Percentiles rank a stretch among this genome's conserved stretches.
Conservation (phyloP, 257 asterid genomes). For the Solanum tarapatanum region DNA sequence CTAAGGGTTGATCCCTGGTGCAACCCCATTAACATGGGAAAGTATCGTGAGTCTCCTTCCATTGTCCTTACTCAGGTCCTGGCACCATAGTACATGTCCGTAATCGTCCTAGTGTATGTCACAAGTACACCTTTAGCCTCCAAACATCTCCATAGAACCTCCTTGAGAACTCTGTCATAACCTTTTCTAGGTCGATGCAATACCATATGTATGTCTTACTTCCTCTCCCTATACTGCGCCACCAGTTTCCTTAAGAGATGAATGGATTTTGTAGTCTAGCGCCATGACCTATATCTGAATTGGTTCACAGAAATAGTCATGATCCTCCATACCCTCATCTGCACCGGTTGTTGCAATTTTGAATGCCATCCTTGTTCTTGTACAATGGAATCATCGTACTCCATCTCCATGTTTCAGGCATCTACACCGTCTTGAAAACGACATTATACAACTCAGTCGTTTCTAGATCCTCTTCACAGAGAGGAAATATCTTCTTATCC, state of each 20-base stretch:
- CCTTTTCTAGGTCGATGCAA: background rate
- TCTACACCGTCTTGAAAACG: background rate
- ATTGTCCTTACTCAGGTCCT: background rate
- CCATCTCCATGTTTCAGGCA: background rate
- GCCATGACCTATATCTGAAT: background rate
- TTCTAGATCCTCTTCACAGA: background rate
- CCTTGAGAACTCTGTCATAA: background rate
- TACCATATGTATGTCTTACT: background rate
- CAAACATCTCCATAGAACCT: background rate
- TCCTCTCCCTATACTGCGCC: background rate
- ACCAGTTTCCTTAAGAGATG: background rate
- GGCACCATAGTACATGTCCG: background rate
- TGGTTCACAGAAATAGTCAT: background rate
- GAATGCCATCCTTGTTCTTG: background rate
- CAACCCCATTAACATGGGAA: background rate
- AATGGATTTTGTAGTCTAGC: background rate
- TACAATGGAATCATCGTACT: background rate
- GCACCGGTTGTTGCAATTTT: background rate
- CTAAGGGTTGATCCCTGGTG: background rate
- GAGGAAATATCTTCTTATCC: background rate
- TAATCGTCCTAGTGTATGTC: background rate
- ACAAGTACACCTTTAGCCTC: background rate
- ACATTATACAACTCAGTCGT: background rate
- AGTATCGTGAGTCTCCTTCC: background rate
- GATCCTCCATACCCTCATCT: background rate